These are phyloP conservation scores for Daldinia caldariorum DNA, from an alignment of 495 filamentous ascomycete species.

Conservation along the genomic window DNA sequence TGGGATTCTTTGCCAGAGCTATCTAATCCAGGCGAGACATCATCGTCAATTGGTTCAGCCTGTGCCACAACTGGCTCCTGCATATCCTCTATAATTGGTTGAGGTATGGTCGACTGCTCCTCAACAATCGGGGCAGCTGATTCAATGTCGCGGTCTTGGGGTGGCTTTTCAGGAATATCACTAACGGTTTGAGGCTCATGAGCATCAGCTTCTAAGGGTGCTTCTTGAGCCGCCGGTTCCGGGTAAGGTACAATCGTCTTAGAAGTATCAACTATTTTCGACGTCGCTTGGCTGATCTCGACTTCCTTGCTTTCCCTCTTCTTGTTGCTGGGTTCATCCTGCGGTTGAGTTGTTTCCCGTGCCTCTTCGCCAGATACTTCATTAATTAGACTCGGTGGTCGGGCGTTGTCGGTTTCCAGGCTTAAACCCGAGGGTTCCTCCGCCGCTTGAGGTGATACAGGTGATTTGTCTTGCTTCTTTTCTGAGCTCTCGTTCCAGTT, in stretches of 20 bases:
- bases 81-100: constrained; percentile 8
- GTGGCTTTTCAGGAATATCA: constrained; percentile 14
- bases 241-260: not conserved
- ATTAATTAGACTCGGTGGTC: constrained; percentile 15
- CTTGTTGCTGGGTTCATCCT: constrained; percentile 22
- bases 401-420: constrained; percentile 14
- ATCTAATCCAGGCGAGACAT: constrained; percentile 12
- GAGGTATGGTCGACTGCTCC: constrained; percentile 22
- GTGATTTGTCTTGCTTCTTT: constrained; percentile 23
- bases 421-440: constrained; percentile 13
- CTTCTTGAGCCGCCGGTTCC: constrained; percentile 7
- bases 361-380: constrained; percentile 20
- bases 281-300: constrained; percentile 33
- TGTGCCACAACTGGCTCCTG: constrained; percentile 21
- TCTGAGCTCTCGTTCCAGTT: constrained; percentile 27
- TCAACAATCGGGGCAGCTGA: constrained; percentile 24
- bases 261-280: constrained; percentile 27
- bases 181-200: constrained; percentile 12
- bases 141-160: constrained; percentile 11
- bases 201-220: constrained; percentile 8
- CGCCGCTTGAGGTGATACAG: constrained; percentile 25
- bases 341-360: constrained; percentile 14
- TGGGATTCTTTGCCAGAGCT: constrained; percentile 34
- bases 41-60: constrained; percentile 12
- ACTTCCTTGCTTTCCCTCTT: constrained; percentile 46